Evolutionary conservation across 1,139 yeast species (phyloP).

Genomic region (Yamadazyma epiphylla): DNA sequence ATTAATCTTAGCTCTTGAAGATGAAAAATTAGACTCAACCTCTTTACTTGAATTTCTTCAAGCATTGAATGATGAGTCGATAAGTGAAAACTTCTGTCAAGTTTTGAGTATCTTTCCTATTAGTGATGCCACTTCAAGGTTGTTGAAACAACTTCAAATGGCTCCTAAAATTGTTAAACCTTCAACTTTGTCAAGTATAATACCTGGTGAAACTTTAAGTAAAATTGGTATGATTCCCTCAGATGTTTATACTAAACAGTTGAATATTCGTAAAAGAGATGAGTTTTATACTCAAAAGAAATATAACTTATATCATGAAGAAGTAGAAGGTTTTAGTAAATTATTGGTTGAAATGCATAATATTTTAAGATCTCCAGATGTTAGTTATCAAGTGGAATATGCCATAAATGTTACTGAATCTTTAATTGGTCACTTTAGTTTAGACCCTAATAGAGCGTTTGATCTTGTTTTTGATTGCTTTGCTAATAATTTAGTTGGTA

Average conservation of each 20-base stretch:
- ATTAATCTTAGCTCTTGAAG: constrained; percentile 28
- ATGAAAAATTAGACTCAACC: constrained; percentile 20
- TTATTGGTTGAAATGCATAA: constrained; percentile 50
- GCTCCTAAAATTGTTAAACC: constrained; percentile 31
- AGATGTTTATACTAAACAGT: constrained; percentile 31
- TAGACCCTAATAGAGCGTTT: constrained; percentile 73
- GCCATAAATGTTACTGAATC: constrained; percentile 52
- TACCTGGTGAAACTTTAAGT: constrained; percentile 33
- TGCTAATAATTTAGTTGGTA: constrained; percentile 39
- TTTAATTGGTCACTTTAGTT: constrained; percentile 69
- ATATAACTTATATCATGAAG: constrained; percentile 74
- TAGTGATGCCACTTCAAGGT: constrained; percentile 21
- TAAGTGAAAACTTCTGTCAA: constrained; percentile 41
- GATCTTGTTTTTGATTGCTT: constrained; percentile 57
- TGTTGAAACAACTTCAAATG: constrained; percentile 23
- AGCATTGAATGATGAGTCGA: constrained; percentile 25
- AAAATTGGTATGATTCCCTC: constrained; percentile 37
- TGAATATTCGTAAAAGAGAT: constrained; percentile 47
- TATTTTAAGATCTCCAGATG: constrained; percentile 39
- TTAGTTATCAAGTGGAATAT: constrained; percentile 39
- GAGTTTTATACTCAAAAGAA: constrained; percentile 67
- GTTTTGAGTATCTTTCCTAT: constrained; percentile 44
- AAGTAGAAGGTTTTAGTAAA: constrained; percentile 77
- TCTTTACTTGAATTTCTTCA: constrained; percentile 24
- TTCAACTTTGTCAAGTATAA: constrained; percentile 32